Percentiles rank a stretch among this genome's conserved stretches.
These are phyloP conservation scores for Naganishia sp. DNA, from an alignment of 1,284 basidiomycete species.

Conservation along the genomic window DNA sequence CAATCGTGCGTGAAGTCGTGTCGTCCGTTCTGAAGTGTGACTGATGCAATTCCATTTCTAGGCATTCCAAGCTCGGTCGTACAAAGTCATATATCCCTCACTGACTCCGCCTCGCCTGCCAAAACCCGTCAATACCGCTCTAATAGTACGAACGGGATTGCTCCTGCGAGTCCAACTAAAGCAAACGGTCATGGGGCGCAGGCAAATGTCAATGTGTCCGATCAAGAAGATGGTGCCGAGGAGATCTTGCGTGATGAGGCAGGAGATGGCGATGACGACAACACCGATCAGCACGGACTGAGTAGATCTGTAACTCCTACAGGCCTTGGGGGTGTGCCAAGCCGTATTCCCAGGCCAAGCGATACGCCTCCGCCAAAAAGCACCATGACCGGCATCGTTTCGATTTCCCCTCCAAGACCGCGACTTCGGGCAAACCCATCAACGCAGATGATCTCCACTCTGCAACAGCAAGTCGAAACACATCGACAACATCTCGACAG, in stretches of 20 bases:
- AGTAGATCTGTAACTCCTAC: constrained; percentile 13
- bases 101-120: constrained; percentile 20
- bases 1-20: constrained; percentile 7
- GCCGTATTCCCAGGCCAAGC: constrained; percentile 6
- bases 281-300: background rate
- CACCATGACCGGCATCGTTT: constrained; percentile 11
- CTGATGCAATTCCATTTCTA: background rate
- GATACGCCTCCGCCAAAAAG: constrained; percentile 1
- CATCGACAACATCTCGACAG: constrained; percentile 25
- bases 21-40: background rate
- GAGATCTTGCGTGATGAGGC: constrained; percentile 25
- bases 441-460: constrained; percentile 23
- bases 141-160: background rate
- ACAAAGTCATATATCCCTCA: constrained; percentile 22
- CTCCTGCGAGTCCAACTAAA: background rate
- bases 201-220: background rate
- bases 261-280: constrained; percentile 2
- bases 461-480: constrained; percentile 24
- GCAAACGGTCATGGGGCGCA: background rate
- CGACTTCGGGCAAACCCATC: constrained; percentile 24
- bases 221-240: constrained; percentile 12
- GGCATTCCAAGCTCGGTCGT: constrained; percentile 26
- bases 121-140: constrained; percentile 18
- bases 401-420: constrained; percentile 19
- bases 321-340: background rate